Conservation (phyloP, 164 flowering plant species). For the Annona cherimola region DNA sequence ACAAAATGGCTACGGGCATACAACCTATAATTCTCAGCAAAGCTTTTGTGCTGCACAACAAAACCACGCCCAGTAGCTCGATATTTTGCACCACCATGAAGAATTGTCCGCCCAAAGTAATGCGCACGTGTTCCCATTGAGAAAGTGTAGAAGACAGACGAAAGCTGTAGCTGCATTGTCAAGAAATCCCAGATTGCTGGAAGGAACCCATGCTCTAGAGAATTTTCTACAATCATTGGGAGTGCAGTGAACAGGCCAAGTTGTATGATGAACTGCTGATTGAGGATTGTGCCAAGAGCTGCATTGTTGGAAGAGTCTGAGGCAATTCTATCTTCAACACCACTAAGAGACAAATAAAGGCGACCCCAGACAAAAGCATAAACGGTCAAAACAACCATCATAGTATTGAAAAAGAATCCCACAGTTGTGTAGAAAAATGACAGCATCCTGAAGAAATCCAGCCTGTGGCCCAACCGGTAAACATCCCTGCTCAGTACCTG, state of each 20-base stretch:
- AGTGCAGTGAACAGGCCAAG: conserved; percentile 91
- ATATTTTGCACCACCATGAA: conserved; percentile 98
- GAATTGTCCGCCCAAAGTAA: conserved; percentile 89
- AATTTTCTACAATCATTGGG: conserved; percentile 91
- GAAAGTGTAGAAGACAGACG: conserved; percentile 81
- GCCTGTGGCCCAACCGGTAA: conserved; percentile 82
- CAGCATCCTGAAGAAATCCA: conserved; percentile 93
- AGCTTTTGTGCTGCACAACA: conserved; percentile 89
- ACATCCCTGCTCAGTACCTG: conserved; percentile 88
- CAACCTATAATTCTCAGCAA: conserved; percentile 85
- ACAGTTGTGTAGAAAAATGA: conserved; percentile 84
- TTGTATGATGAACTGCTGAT: conserved; percentile 86
- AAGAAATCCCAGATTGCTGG: conserved; percentile 82
- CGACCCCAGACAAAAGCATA: conserved; percentile 91
- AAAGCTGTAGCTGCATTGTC: conserved; percentile 89
- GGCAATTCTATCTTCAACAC: conserved; percentile 49
- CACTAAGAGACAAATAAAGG: conserved; percentile 85
- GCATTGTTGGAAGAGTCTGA: conserved; percentile 33
- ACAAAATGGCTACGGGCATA: conserved; percentile 95
- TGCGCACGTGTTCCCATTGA: conserved; percentile 92
- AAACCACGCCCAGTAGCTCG: conserved; percentile 96
- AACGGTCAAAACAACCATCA: conserved; percentile 74
- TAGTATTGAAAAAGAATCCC: conserved; percentile 72
- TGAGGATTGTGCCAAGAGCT: conserved; percentile 69
- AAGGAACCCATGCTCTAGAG: conserved; percentile 86